Percentiles rank a stretch among this genome's conserved stretches.
Evolutionary conservation across 2,329 filamentous ascomycete genomes (phyloP).

Genomic region (Aureobasidium namibiae): DNA sequence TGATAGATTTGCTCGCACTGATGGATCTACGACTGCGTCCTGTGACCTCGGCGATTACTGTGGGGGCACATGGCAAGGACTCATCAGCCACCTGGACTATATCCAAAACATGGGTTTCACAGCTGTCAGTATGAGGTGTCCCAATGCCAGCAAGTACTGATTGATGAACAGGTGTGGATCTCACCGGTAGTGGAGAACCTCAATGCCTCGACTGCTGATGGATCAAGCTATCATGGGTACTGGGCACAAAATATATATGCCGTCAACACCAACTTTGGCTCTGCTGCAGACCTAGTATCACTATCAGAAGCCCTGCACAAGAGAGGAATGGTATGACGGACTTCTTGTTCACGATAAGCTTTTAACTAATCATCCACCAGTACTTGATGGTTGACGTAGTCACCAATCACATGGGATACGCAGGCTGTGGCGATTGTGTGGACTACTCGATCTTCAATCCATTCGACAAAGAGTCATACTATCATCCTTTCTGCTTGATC

Average conservation of each 20-base stretch:
- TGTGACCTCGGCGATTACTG: constrained; percentile 41
- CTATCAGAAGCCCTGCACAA: constrained; percentile 28
- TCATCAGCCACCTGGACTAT: constrained; percentile 53
- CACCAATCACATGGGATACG: constrained; percentile 30
- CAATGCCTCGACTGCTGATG: constrained; percentile 24
- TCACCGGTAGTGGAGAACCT: constrained; percentile 45
- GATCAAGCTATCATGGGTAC: constrained; percentile 47
- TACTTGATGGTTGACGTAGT: constrained; percentile 33
- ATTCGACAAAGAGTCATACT: constrained; percentile 32
- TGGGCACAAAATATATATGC: constrained; percentile 43
- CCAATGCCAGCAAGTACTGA: neutral
- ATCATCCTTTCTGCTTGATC: constrained; percentile 49
- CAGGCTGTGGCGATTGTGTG: constrained; percentile 21
- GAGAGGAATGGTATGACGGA: constrained; percentile 25
- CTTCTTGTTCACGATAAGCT: neutral
- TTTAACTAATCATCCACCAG: constrained; percentile 17
- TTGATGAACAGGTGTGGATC: constrained; percentile 35
- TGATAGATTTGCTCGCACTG: constrained; percentile 33
- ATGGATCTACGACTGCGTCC: constrained; percentile 30
- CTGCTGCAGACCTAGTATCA: constrained; percentile 28
- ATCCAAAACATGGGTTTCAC: constrained; percentile 55
- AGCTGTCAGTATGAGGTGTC: constrained; percentile 33
- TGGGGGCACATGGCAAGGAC: constrained; percentile 53
- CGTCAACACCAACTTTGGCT: constrained; percentile 31
- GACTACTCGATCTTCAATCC: constrained; percentile 30